A percentile compares a stretch with the other conserved stretches of the same genome.
These are phyloP conservation scores for Aspergillus sp. DNA, from an alignment of 2,329 filamentous ascomycete genomes.

Conservation along the genomic window DNA sequence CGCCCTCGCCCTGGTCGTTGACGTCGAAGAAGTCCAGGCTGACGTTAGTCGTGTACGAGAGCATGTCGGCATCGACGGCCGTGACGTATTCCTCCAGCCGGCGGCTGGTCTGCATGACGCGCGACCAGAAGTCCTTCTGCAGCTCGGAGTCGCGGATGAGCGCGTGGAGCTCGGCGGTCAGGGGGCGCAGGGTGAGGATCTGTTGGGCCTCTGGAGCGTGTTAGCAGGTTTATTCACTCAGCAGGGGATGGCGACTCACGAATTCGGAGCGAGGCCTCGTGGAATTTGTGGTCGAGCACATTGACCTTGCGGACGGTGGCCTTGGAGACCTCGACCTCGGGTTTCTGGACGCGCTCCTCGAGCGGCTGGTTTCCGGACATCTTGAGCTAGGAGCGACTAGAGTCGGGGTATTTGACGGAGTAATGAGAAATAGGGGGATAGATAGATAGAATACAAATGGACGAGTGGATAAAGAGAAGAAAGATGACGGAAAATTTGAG, in stretches of 20 bases:
- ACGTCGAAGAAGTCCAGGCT: conserved; percentile 80
- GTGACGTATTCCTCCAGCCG: conserved; percentile 87
- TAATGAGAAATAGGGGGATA: conserved; percentile 3
- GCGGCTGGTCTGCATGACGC: conserved; percentile 71
- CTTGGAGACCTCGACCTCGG: background rate
- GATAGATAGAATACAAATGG: background rate
- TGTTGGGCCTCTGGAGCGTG: conserved; percentile 60
- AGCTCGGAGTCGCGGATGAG: conserved; percentile 64
- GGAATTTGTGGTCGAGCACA: background rate
- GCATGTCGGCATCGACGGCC: conserved; percentile 67
- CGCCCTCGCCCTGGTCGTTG: conserved; percentile 56
- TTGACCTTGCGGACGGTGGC: background rate
- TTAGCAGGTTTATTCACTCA: background rate
- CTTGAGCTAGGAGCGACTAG: too few relatives aligned
- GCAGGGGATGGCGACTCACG: background rate
- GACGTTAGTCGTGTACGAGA: conserved; percentile 66
- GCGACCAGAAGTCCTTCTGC: conserved; percentile 77
- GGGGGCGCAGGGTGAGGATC: conserved; percentile 62
- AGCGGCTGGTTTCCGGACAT: conserved; percentile 4
- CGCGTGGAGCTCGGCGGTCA: conserved; percentile 74
- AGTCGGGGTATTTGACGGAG: too few relatives aligned
- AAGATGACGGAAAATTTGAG: background rate
- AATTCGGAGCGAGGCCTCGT: background rate
- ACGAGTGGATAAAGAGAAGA: background rate
- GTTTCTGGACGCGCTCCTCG: conserved; percentile 29